Evolutionary conservation across 1,139 yeast genomes (phyloP).

Genomic region (Nakaseomyces nivariensis): DNA sequence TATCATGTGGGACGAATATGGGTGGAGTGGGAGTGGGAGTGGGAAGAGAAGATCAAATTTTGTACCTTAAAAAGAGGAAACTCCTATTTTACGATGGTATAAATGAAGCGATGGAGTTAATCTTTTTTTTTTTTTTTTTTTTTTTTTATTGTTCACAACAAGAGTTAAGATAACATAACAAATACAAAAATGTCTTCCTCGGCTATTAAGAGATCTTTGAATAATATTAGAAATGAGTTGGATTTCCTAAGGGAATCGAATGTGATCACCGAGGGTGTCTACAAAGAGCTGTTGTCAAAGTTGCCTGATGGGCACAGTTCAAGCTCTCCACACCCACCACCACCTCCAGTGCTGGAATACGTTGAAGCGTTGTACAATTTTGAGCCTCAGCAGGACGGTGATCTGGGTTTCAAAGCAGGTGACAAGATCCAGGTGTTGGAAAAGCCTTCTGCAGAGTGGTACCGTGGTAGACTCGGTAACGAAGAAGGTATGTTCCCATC

Average conservation of each 20-base stretch:
- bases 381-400: constrained; percentile 60
- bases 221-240: constrained; percentile 60
- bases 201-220: constrained; percentile 65
- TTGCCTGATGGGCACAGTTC: constrained; percentile 38
- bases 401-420: constrained; percentile 54
- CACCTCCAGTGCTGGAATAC: constrained; percentile 26
- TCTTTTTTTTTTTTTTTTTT: too few species aligned
- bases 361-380: constrained; percentile 69
- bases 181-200: constrained; percentile 38
- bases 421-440: constrained; percentile 62
- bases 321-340: constrained; percentile 5
- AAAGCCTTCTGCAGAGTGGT: constrained; percentile 80
- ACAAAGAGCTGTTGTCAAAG: constrained; percentile 39
- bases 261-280: constrained; percentile 55
- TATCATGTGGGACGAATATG: too few species aligned
- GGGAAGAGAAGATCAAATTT: too few species aligned
- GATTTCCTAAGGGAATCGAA: constrained; percentile 73
- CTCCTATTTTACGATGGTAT: too few species aligned
- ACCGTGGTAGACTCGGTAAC: constrained; percentile 62
- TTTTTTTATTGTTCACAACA: too few species aligned
- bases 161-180: too few species aligned
- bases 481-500: constrained; percentile 80
- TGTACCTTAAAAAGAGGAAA: too few species aligned
- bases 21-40: too few species aligned
- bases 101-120: too few species aligned